Evolutionary conservation across 2,329 filamentous ascomycete genomes (phyloP), one percentile per base, ranked within the genome.

Genomic region (Exophiala spinifera): DNA sequence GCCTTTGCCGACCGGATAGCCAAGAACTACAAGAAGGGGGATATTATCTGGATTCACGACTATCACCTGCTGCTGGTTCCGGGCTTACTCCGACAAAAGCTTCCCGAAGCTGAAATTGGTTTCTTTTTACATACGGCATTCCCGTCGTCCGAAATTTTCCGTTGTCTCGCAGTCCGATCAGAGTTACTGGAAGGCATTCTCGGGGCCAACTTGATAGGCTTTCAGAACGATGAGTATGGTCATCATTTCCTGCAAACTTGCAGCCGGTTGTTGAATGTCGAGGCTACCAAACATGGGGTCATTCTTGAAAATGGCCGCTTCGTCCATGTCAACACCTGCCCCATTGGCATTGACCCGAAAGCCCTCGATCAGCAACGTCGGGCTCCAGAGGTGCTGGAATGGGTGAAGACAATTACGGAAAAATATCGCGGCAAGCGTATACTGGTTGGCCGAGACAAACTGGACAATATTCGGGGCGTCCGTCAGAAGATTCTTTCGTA

Each of bases 121-220:
- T 94, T 97, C 76, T 97, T 96, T 74, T 76, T 97, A 14, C 92
- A 97, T 68, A 90, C 92, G 23, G 91, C 92, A 0, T 97, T 97
- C 71, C 92, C 92, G 0, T 96, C 92, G 0, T 96, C 92, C 0
- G 92, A 97, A 67, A 90, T 97, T 1, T 97, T 97, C 74, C 84
- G 92, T 45, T 97, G 92, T 69, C 75, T 97, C 19, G 89, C 92
- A 2, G 86, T 90, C 10, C 87, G 92, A 55, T 91, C 88, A 63
- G 83, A 96, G 70, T 80, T 97, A 8, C 80, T 97, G 1, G 87
- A 96, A 64, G 92, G 94, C 51, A 92, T 97, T 78, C 82, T 97
- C 0, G 92, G 92, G 8, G 89, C 94, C 51, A 95, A 96, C 64
- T 77, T 97, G 11, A 83, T 97, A 36, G 91, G 89, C 1, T 97